phyloP scores from a whole-genome alignment of 148 eudicot genomes.

The Polygonum maritimum region DNA sequence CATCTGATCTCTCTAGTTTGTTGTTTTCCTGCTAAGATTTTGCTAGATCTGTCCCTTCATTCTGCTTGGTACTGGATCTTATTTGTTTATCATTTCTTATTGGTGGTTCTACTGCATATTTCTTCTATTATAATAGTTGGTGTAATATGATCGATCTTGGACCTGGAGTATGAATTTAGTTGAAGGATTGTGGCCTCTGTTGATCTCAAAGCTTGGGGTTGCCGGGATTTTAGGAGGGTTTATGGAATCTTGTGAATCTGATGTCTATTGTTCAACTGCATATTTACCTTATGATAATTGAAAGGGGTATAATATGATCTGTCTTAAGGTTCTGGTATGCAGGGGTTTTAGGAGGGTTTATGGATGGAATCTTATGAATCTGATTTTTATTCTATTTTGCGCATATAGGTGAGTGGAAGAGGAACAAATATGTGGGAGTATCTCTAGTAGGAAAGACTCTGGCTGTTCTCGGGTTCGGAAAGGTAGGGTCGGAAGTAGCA shows the following conservation, averaged over 20 bases:
- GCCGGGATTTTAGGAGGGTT: background rate
- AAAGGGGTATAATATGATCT: background rate
- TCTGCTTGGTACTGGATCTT: background rate
- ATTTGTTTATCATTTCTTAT: background rate
- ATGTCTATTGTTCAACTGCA: background rate
- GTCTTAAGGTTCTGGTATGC: background rate
- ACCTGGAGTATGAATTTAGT: background rate
- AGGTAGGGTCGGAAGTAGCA: constrained; percentile 94
- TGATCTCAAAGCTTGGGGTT: background rate
- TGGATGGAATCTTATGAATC: background rate
- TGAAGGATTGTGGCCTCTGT: background rate
- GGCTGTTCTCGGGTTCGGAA: constrained; percentile 91
- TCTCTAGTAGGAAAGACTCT: constrained; percentile 96
- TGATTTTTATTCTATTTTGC: background rate
- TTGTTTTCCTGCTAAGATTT: background rate
- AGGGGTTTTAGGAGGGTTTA: background rate
- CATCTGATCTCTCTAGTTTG: constrained; percentile 1
- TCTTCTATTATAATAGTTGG: background rate
- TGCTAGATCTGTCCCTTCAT: constrained; percentile 3
- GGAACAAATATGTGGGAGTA: constrained; percentile 91
- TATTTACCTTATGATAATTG: background rate
- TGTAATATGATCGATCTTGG: background rate
- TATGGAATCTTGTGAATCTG: background rate
- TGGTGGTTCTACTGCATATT: background rate
- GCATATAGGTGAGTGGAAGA: constrained; percentile 73